Evolutionary conservation across 176 grass and related monocot species (phyloP).

Genomic region (Oropetium thomaeum): DNA sequence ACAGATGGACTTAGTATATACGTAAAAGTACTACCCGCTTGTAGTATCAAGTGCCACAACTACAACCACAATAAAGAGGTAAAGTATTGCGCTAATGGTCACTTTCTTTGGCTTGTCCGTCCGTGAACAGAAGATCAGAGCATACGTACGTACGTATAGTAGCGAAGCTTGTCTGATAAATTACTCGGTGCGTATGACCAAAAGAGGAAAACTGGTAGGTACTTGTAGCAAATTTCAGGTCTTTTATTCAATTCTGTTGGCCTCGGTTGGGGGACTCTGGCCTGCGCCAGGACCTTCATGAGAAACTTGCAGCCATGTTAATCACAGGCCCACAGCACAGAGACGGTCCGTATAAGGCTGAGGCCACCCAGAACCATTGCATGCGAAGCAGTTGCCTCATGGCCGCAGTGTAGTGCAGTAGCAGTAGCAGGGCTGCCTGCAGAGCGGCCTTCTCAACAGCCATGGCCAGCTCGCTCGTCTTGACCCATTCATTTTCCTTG

Average conservation of each 20-base stretch:
- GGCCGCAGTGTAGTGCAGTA: slow-evolving; percentile 8
- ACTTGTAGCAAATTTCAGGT: not conserved
- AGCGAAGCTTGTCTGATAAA: not conserved
- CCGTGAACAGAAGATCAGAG: not conserved
- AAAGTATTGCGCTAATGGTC: not conserved
- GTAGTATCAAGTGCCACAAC: not conserved
- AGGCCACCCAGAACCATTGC: slow-evolving; percentile 7
- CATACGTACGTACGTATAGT: too few species aligned
- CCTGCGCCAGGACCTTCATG: slow-evolving; percentile 29
- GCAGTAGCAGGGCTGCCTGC: not conserved
- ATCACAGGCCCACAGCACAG: slow-evolving; percentile 5
- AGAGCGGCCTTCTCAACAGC: slow-evolving; percentile 1
- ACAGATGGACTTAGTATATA: too few species aligned
- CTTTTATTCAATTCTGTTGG: slow-evolving; percentile 16
- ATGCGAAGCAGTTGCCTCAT: slow-evolving; percentile 20
- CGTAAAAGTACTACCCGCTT: not conserved
- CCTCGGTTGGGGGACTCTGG: not conserved
- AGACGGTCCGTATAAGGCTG: slow-evolving; percentile 7
- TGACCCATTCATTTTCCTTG: slow-evolving; percentile 28
- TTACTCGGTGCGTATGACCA: not conserved
- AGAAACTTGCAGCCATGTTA: slow-evolving; percentile 37
- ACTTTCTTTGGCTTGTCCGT: not conserved
- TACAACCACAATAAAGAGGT: not conserved
- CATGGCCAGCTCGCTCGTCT: slow-evolving; percentile 12
- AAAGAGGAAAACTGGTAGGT: not conserved